Base-by-base conservation (phyloP, 768 basidiomycete species). In the Gymnopilus junonius region DNA sequence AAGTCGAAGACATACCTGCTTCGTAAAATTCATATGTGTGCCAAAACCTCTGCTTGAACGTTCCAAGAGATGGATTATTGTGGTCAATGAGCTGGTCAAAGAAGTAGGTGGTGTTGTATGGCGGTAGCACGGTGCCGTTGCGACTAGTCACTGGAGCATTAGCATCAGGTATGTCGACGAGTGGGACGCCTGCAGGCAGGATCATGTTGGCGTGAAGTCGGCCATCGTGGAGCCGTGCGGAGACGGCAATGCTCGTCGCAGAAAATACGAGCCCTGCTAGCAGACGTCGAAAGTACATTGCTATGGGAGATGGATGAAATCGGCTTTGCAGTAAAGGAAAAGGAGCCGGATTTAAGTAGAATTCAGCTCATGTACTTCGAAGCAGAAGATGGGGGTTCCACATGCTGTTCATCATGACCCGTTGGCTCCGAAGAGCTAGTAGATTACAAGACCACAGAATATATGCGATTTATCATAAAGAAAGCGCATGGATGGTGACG, bases 31-130 rank as follows among this genome's bases (percentile, higher is more conserved):
- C 87, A 73, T 80, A 89, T 31, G 85, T 85, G 62, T 85, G 80
- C 89, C 89, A 92, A 74, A 82, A 92, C 35, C 91, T 83, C 74
- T 92, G 91, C 70, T 86, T 79, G 75, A 93, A 93, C n/a, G 89
- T 92, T 20, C 91, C 91, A 21, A 85, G 75, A 27, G 79, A 76
- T n/a, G 88, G 85, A 29, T 80, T 78, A 64, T 76, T 80, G 69
- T 85, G 83, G 73, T 85, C 83, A 35, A 89, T 82, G 62, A 85
- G 75, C 61, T 85, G 83, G 67, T 89, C 83, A 69, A 90, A 90
- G 61, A 71, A 73, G 72, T 86, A 90, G 5, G 79, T 73, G 1
- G 77, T 80, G 43, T 77, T 76, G 62, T 80, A 80, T 1, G 82
- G 78, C 20, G 83, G 82, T 43, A 85, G 73, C 27, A 70, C 58